A percentile compares a stretch with the other conserved stretches of the same genome.
These are phyloP conservation scores for Euphrasia confusa DNA, from an alignment of 257 asterid genomes.

Conservation along the genomic window DNA sequence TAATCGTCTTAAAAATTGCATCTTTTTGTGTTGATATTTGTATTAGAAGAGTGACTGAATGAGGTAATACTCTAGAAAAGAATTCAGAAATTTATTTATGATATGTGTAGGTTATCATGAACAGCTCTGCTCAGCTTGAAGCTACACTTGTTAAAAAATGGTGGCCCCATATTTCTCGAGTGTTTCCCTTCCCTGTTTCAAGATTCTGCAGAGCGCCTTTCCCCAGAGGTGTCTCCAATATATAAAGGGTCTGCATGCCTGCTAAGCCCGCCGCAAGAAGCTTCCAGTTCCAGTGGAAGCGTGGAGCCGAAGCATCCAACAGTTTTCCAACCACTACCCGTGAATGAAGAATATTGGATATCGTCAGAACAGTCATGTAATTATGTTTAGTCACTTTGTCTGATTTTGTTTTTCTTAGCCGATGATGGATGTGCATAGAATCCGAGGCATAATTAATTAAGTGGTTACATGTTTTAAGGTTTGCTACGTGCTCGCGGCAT, in stretches of 20 bases:
- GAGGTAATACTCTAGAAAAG: background rate
- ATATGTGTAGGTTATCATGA: constrained; percentile 53
- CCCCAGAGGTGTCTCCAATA: constrained; percentile 49
- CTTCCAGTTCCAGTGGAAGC: constrained; percentile 80
- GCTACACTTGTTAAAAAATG: constrained; percentile 31
- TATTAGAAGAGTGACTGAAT: background rate
- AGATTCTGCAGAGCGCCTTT: constrained; percentile 51
- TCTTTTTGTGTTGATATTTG: constrained; percentile 3
- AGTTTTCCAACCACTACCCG: constrained; percentile 44
- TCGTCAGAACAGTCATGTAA: background rate
- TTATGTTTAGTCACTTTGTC: background rate
- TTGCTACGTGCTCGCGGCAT: background rate
- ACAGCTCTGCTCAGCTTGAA: constrained; percentile 62
- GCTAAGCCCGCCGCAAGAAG: constrained; percentile 68
- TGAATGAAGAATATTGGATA: constrained; percentile 22
- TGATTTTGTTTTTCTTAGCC: constrained; percentile 19
- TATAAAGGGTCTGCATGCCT: constrained; percentile 50
- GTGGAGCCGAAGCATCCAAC: constrained; percentile 47
- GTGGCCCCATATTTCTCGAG: constrained; percentile 67
- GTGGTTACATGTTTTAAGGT: background rate
- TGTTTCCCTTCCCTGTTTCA: constrained; percentile 51
- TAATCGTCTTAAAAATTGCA: too few relatives aligned
- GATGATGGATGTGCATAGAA: constrained; percentile 21
- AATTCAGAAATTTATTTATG: background rate
- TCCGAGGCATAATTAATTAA: background rate